phyloP scores from a whole-genome alignment of 1,284 basidiomycete species.

The Pseudozyma sp. region DNA sequence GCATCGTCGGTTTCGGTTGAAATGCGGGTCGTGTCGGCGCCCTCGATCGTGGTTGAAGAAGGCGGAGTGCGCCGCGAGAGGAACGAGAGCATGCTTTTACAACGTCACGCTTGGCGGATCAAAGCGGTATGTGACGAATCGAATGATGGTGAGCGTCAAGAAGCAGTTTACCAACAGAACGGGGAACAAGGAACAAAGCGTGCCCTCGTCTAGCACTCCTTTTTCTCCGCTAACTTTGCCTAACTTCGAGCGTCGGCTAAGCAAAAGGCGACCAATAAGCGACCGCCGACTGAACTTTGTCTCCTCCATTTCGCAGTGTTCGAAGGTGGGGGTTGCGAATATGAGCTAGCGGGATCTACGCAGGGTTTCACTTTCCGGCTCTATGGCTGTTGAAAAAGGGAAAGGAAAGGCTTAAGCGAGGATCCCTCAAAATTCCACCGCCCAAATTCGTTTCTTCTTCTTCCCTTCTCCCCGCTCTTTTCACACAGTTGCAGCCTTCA shows the following conservation, averaged over 20 bases:
- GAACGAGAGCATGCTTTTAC: constrained; percentile 1
- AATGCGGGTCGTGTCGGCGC: background rate
- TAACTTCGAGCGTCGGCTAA: no score
- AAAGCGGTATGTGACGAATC: background rate
- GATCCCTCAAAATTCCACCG: constrained; percentile 2
- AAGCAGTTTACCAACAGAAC: background rate
- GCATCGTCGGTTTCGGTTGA: constrained; percentile 42
- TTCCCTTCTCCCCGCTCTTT: background rate
- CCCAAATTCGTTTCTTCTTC: background rate
- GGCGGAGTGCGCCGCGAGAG: constrained; percentile 11
- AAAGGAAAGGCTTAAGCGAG: constrained; percentile 12
- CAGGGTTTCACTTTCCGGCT: constrained; percentile 5
- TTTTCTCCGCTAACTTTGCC: background rate
- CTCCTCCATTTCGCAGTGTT: no score
- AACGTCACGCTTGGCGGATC: background rate
- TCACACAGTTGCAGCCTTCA: no score
- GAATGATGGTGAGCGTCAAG: constrained; percentile 1
- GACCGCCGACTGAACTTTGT: no score
- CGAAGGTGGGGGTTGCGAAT: no score
- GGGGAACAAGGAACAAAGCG: no score
- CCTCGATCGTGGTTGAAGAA: background rate
- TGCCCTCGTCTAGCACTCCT: no score
- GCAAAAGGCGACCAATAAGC: no score
- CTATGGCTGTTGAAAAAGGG: background rate
- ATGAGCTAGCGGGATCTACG: constrained; percentile 3